phyloP scores from a whole-genome alignment of 176 grass and related monocot genomes.

The Puccinellia tenuiflora region DNA sequence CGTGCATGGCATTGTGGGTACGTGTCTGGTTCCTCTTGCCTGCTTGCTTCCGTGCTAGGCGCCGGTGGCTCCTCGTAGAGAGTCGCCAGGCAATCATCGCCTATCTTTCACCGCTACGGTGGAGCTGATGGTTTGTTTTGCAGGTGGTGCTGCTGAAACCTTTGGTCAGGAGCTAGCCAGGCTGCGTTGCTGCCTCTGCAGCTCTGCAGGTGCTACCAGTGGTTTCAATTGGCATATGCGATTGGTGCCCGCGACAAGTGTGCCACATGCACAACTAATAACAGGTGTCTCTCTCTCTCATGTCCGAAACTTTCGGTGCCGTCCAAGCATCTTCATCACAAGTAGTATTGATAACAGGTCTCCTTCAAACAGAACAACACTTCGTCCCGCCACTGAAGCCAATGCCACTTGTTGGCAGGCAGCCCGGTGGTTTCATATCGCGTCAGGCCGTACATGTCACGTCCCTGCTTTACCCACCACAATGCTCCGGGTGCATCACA shows the following conservation, averaged over 20 bases:
- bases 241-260: background rate
- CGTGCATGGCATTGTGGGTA: background rate
- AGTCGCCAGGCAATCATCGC: no score
- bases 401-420: no score
- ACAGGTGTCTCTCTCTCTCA: no score
- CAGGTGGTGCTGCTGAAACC: background rate
- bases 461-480: background rate
- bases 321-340: background rate
- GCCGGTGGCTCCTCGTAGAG: background rate
- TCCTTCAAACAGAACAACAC: background rate
- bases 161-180: background rate
- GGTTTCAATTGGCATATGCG: background rate
- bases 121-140: background rate
- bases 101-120: background rate
- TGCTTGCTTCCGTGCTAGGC: background rate
- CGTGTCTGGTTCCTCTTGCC: background rate
- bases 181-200: background rate
- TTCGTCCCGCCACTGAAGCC: background rate
- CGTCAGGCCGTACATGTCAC: no score
- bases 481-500: background rate
- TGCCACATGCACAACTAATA: background rate
- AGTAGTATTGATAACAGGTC: background rate
- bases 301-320: background rate
- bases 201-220: background rate
- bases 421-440: no score